Evolutionary conservation across 2,329 filamentous ascomycete genomes (phyloP), one percentile per base, ranked within the genome.

Genomic region (Orbilia quercus): DNA sequence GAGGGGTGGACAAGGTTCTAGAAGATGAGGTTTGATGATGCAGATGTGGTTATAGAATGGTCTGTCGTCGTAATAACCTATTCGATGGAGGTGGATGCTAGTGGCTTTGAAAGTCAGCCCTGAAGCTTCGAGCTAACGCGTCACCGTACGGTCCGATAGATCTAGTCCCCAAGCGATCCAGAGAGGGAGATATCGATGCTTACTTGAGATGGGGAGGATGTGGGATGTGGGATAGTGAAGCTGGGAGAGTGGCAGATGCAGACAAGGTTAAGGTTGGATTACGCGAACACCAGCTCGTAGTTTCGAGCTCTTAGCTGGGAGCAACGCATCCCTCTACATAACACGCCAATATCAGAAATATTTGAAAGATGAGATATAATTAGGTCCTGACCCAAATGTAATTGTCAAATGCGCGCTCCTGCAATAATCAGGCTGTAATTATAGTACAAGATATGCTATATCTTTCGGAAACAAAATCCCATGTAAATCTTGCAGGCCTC

Each of bases 401-500:
- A 42, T 62, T 20, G 34, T 45, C 20, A n/a, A 36, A 36, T 25
- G 22, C 28, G 47, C 20, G 42, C 25, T 63, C 25, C 47, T 50
- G 18, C 18, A 23, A 20, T 22, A 44, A 7, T 36, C 4, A 42
- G 12, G 22, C n/a, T 34, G 7, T 34, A 7, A 9, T 20, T 11
- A 31, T 40, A 42, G 7, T 40, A 22, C 40, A 65, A 47, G 18
- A 20, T 25, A 18, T 25, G 6, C 59, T 67, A 69, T 22, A 74
- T 60, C 36, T 74, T 74, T 22, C 63, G 57, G 31, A 74, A 74
- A 22, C 70, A 74, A 42, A 74, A 74, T n/a, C 70, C 70, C 62
- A 74, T 67, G 25, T 74, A 74, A 28, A 74, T 63, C 45, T 67
- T 74, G 57, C 76, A 77, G 47, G 95, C 95, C 80, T 98, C 93